These are phyloP conservation scores for Volvariella volvacea DNA, from an alignment of 1,284 basidiomycete genomes.

Conservation along the genomic window DNA sequence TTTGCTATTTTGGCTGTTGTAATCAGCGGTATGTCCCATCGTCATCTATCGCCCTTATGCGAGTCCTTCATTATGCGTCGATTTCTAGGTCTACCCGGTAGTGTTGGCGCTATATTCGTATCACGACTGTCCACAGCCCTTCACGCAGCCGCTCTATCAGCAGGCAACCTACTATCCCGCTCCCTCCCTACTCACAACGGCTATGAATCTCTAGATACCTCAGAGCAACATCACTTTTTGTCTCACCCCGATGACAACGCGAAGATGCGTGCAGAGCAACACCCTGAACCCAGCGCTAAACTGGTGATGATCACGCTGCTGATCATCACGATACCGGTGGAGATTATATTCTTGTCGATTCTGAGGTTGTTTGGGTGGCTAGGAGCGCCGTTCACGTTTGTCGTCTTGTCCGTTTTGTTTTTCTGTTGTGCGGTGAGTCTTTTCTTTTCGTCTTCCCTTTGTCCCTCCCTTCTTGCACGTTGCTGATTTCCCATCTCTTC, in stretches of 20 bases:
- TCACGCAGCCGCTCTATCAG: conserved; percentile 49
- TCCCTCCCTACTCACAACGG: conserved; percentile 2
- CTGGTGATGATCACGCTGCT: conserved; percentile 66
- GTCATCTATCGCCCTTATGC: not conserved
- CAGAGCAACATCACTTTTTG: no score
- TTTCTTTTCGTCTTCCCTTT: not conserved
- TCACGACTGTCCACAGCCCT: conserved; percentile 86
- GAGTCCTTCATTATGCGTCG: conserved; percentile 4
- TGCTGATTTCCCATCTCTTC: not conserved
- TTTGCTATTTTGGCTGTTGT: conserved; percentile 88
- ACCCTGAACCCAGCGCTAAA: not conserved
- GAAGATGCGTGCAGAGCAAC: no score
- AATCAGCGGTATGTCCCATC: conserved; percentile 71
- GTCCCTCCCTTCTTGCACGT: not conserved
- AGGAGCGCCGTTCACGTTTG: conserved; percentile 60
- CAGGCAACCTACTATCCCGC: conserved; percentile 12
- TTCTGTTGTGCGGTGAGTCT: conserved; percentile 70
- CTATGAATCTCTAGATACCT: not conserved
- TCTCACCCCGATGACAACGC: no score
- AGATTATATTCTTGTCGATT: conserved; percentile 64
- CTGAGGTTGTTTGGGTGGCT: conserved; percentile 73
- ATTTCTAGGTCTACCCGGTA: conserved; percentile 71
- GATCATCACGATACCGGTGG: conserved; percentile 69
- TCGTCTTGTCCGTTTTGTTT: conserved; percentile 56
- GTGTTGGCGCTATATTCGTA: conserved; percentile 87